Evolutionary conservation across 768 basidiomycete species (phyloP), one percentile per base, ranked within the genome.

Genomic region (Gymnopilus junonius): DNA sequence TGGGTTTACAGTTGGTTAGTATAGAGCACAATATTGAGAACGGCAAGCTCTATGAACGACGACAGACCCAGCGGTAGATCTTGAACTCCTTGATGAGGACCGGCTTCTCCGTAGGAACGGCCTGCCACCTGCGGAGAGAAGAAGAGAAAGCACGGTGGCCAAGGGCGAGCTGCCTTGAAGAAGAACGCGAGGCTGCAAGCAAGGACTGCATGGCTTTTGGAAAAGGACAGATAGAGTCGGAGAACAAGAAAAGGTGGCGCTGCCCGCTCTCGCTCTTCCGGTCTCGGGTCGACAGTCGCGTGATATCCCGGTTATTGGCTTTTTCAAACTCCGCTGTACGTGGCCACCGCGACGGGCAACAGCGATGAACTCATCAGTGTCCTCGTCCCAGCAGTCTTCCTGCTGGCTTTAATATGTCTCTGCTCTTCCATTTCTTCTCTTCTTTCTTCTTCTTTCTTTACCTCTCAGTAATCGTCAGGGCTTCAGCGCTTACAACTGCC

Each of bases 21-120:
- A 14, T 3, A 23, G 10, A n/a, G n/a, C n/a, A 10, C 37, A 20
- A 3, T 20, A 7, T n/a, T 12, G 21, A 25, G 23, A 3, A n/a
- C 17, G 6, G 11, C n/a, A n/a, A n/a, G n/a, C n/a, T n/a, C n/a
- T n/a, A 40, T 8, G 8, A 40, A 8, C 54, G 7, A 8, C 17
- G 23, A 81, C 87, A 64, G 61, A 94, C 94, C 95, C 97, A 99
- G 75, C 97, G 93, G 81, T 99, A 99, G 67, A 99, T 95, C 85
- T 96, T 93, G 85, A 99, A 98, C 77, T 95, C 91, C 82, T 99
- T 99, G 71, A 90, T 81, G 68, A 91, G 73, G 17, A 86, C 85
- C 0, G 88, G 86, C 75, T 92, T 92, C 79, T 89, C 81, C 1
- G 78, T 75, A 0, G 89, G 86, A 2, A 85, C 83, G 1, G 82